Evolutionary conservation across 805 yeast species (phyloP), one percentile per base, ranked within the genome.

Genomic region (Wickerhamiella lipophila): DNA sequence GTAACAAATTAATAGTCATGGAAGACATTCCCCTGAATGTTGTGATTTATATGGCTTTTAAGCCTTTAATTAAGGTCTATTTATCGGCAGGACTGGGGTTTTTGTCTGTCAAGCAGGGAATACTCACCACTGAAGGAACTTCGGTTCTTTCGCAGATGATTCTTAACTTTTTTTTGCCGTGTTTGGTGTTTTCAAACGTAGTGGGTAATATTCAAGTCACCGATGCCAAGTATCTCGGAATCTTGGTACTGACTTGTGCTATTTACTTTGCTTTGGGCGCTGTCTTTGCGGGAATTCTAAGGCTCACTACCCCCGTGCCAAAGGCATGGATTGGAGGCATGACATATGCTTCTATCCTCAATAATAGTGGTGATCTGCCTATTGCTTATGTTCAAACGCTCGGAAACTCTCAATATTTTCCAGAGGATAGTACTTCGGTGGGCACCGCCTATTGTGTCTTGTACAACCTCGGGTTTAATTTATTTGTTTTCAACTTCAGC

Each of bases 371-470:
- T 13, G 95, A 85, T 64, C 69, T 85, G 49, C 95, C 95, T 0
- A 82, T 85, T 55, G 94, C 95, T 0, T 86, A 85, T 56, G 69
- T 68, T 9, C 61, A 66, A 46, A 81, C 89, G 2, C 65, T 85
- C 58, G 79, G 83, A 22, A 71, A 75, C 13, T 78, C 86, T 1
- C 68, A 76, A 1, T 59, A 60, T 6, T 79, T 87, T 56, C 68
- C 79, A 0, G 57, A 68, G 13, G 73, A 64, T 3, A 78, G 83
- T 52, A 85, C 84, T 32, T 71, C 76, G 48, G 73, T 74, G 56
- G 96, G 96, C 22, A 81, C 82, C 22, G 92, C 96, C 0, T 84
- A 82, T 63, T 81, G 83, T 18, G 81, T 87, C 58, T 79, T 87
- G 29, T 83, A 81, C 56, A 68, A 81, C 41, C 81, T 85, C 2